These are phyloP conservation scores for Triticum dicoccoides DNA, from an alignment of 176 grass and related monocot genomes.

Conservation along the genomic window DNA sequence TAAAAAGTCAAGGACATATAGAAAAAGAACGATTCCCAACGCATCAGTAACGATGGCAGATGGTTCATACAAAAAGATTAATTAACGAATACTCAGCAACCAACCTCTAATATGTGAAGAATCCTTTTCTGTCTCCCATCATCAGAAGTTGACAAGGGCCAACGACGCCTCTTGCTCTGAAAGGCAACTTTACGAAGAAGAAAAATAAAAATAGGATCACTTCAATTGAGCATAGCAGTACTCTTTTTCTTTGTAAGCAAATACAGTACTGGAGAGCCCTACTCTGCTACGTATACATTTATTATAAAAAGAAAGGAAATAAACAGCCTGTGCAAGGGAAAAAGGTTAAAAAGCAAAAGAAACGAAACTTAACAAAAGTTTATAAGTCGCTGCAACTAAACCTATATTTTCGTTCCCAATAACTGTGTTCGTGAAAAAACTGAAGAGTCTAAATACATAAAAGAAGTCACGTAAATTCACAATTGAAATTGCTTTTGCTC, in stretches of 20 bases:
- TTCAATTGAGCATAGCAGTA: neutral
- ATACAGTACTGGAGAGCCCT: neutral
- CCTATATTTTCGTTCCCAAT: neutral
- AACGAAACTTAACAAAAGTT: neutral
- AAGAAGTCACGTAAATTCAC: neutral
- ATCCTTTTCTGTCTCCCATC: constrained; percentile 63
- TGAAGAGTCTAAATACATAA: neutral
- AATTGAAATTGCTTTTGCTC: neutral
- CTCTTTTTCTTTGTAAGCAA: constrained; percentile 15
- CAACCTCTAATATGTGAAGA: constrained; percentile 73
- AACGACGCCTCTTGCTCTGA: constrained; percentile 40
- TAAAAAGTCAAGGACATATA: neutral
- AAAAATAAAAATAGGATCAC: constrained; percentile 9
- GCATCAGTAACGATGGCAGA: neutral
- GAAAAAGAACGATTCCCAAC: neutral
- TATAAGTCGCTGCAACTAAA: neutral
- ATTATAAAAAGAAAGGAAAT: neutral
- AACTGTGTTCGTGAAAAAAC: neutral
- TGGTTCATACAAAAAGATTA: constrained; percentile 20
- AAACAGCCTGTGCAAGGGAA: neutral
- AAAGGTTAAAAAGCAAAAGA: neutral
- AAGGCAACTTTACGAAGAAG: constrained; percentile 28
- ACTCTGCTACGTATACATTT: neutral
- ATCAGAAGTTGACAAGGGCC: constrained; percentile 40
- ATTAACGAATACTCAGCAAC: constrained; percentile 15